phyloP scores from a whole-genome alignment of 805 yeast species.

The Saitoella complicata region DNA sequence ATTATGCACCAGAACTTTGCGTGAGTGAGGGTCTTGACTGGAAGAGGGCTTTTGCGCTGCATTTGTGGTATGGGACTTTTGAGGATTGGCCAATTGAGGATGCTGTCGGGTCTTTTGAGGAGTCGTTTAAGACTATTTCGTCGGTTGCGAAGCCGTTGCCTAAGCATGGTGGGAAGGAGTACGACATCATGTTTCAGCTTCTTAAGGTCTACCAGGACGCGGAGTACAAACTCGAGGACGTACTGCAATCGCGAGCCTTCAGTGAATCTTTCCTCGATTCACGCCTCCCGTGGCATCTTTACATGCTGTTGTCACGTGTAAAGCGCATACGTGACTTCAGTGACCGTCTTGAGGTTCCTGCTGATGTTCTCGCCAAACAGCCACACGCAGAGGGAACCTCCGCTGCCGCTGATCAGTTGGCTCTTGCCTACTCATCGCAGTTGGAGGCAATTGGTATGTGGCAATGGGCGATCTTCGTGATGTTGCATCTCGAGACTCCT shows the following conservation, averaged over 20 bases:
- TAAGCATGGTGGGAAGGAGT: not conserved
- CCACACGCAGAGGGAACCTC: constrained; percentile 3
- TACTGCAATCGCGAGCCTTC: constrained; percentile 1
- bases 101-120: constrained; percentile 12
- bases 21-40: constrained; percentile 37
- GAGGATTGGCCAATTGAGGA: constrained; percentile 10
- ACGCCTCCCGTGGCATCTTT: constrained; percentile 32
- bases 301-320: constrained; percentile 25
- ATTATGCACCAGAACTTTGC: constrained; percentile 10
- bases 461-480: constrained; percentile 47
- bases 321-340: constrained; percentile 8
- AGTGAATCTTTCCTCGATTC: constrained; percentile 4
- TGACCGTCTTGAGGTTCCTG: not conserved
- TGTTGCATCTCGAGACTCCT: constrained; percentile 40
- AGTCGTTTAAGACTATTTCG: constrained; percentile 8
- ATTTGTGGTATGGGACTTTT: constrained; percentile 37
- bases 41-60: constrained; percentile 43
- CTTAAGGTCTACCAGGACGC: constrained; percentile 9
- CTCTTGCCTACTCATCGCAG: constrained; percentile 34
- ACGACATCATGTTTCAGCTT: constrained; percentile 8
- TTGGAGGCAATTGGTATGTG: constrained; percentile 32
- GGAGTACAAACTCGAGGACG: constrained; percentile 5
- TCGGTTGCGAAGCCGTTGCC: constrained; percentile 4
- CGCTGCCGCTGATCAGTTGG: constrained; percentile 23
- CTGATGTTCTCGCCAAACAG: no score